Percentiles rank a stretch among this genome's conserved stretches.
Evolutionary conservation across 1,284 basidiomycete genomes (phyloP).

Genomic region (Ceratobasidium sp.): DNA sequence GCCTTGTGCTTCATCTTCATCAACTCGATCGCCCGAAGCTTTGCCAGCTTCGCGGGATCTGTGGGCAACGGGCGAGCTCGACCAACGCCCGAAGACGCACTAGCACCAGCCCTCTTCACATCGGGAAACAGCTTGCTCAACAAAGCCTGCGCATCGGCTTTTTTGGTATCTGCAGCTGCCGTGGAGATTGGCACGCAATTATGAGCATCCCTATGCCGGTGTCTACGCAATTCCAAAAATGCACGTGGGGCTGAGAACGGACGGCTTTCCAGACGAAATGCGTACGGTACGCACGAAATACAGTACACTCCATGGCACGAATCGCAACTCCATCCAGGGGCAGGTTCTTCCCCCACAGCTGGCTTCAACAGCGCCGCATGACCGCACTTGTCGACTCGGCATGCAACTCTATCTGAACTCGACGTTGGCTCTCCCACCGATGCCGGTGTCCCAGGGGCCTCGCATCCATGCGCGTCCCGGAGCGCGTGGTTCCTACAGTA

Average conservation of each 20-base stretch:
- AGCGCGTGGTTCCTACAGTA: conserved; percentile 72
- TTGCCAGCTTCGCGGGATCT: conserved; percentile 69
- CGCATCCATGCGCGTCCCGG: conserved; percentile 71
- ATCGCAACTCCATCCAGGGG: conserved; percentile 44
- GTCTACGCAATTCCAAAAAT: conserved; percentile 58
- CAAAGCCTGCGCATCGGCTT: conserved; percentile 66
- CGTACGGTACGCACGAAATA: conserved; percentile 62
- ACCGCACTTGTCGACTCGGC: conserved; percentile 65
- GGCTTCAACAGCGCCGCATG: conserved; percentile 66
- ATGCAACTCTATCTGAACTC: conserved; percentile 23
- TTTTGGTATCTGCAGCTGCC: conserved; percentile 57
- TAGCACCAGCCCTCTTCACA: conserved; percentile 44
- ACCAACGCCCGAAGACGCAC: conserved; percentile 45
- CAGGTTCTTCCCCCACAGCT: conserved; percentile 58
- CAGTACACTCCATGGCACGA: conserved; percentile 73
- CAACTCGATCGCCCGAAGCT: conserved; percentile 69
- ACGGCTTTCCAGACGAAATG: not conserved
- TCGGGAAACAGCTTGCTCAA: conserved; percentile 69
- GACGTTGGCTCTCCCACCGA: conserved; percentile 22
- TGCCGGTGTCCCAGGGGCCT: conserved; percentile 50
- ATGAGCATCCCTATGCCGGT: conserved; percentile 73
- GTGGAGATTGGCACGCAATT: conserved; percentile 57
- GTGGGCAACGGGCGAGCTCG: conserved; percentile 57
- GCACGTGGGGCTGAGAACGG: not conserved
- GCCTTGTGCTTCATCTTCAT: conserved; percentile 82